Base-by-base conservation (phyloP, 805 yeast genomes). In the Starmerella khaoyaiensis region DNA sequence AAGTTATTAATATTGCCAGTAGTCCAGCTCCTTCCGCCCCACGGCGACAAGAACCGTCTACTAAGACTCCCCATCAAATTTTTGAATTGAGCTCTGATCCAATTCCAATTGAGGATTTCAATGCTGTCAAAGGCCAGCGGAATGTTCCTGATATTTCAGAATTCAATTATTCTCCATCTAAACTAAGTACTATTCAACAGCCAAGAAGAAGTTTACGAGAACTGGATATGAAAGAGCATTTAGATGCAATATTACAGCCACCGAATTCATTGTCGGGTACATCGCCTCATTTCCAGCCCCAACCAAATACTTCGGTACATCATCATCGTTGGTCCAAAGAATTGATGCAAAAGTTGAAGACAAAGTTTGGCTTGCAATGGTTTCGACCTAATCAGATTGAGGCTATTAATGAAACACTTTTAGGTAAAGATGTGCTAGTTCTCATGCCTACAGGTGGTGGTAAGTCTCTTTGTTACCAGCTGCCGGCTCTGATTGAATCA, bases 371-470 rank as follows among this genome's bases (percentile, higher is more conserved):
- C 22, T 57, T 90, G 23, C 52, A 60, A 4, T 64, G 68, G 1
- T 90, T 90, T 57, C 67, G 98, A 39, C 69, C 74, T 4, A 80
- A 87, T 55, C 98, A 90, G 54, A 59, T 78, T 25, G 90, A 82
- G 37, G 97, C 96, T 0, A 71, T 90, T 5, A 74, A 77, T 50
- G 76, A 93, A 1, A 76, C 69, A 2, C 81, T 21, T 52, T 76
- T 36, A 4, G 94, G 95, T 1, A 67, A 69, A 30, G 98, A 90
- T 56, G 94, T 81, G 0, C 83, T 90, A 60, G 96, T 90, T 2
- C 64, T 90, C 49, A 87, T 90, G 94, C 98, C 98, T 0, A 90
- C 98, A 0, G 98, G 98, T 26, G 98, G 98, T 35, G 98, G 98
- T 35, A 90, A 90, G 55, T 86, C 97, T 0, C 60, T 90, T 21